Evolutionary conservation across 1,139 yeast genomes (phyloP).

Genomic region (Yarrowia galli): DNA sequence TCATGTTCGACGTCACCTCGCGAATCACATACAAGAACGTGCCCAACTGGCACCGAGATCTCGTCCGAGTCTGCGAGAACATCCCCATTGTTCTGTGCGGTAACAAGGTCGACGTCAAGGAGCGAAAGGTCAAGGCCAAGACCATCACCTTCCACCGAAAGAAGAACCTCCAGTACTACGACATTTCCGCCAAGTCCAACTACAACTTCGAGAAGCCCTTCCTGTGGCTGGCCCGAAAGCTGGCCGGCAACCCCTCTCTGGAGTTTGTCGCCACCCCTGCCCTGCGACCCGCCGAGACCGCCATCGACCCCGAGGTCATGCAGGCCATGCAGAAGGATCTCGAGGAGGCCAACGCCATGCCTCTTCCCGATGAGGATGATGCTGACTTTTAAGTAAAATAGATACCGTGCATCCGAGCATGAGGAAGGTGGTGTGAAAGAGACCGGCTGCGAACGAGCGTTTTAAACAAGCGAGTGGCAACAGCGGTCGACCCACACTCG

Average conservation of each 20-base stretch:
- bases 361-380: constrained; percentile 99
- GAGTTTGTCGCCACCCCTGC: constrained; percentile 99
- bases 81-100: constrained; percentile 99
- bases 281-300: constrained; percentile 99
- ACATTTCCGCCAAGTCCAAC: constrained; percentile 99
- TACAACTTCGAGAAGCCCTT: constrained; percentile 99
- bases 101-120: constrained; percentile 99
- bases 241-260: constrained; percentile 96
- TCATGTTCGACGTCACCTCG: constrained; percentile 99
- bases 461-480: no score
- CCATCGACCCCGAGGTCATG: constrained; percentile 95
- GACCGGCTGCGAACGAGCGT: no score
- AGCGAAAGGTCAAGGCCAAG: constrained; percentile 99
- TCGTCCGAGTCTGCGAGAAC: constrained; percentile 99
- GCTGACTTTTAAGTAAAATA: constrained; percentile 78
- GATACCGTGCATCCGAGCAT: constrained; percentile 10
- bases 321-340: constrained; percentile 98
- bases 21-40: constrained; percentile 99
- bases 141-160: constrained; percentile 99
- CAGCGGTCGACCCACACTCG: no score
- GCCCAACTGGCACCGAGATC: constrained; percentile 99
- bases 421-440: no score
- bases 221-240: constrained; percentile 99
- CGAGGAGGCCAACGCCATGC: constrained; percentile 99
- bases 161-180: constrained; percentile 99